Base-by-base conservation (phyloP, 306 rosid species). In the Cyamopsis tetragonoloba region DNA sequence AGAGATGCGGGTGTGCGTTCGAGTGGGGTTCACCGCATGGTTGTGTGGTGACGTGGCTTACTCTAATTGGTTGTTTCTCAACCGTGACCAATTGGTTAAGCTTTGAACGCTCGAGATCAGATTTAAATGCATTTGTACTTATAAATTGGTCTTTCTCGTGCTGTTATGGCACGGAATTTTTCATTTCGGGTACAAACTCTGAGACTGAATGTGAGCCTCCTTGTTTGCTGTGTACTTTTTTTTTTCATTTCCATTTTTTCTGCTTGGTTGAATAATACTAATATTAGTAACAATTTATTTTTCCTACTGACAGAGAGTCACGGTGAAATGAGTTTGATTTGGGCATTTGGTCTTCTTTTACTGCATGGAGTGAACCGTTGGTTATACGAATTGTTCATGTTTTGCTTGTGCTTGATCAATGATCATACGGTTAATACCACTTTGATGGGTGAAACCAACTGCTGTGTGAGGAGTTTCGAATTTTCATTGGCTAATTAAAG, bases 1-100 rank as follows among this genome's bases (percentile, higher is more conserved):
- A 69, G 77, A 62, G 79, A 50, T 54, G 15, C 15, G 81, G 20
- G 65, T 48, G 54, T 73, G 54, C 20, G 66, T 68, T 81, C 66
- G 0, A 58, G 65, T 72, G 82, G 2, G 85, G 71, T 77, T 35
- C 57, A 39, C 20, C 17, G 51, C 30, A 72, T 26, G 68, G 19
- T 9, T 2, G 12, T 30, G 9, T 26, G 15, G 13, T 8, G 39
- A 30, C 77, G 80, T 83, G 81, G 73, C 82, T 12, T 1, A 0
- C 14, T 68, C 0, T 47, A 0, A 68, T 73, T 81, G 34, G 85
- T 2, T 27, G 1, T 5, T 12, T 28, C 7, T 7, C 2, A 71
- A 65, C 5, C 12, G 1, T 0, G 18, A 39, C 81, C 62, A 51
- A 17, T 39, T 72, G 1, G 1, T 22, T 49, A 5, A 7, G 56